Conservation (phyloP, 306 rosid genomes). For the Herpetospermum pedunculosum region DNA sequence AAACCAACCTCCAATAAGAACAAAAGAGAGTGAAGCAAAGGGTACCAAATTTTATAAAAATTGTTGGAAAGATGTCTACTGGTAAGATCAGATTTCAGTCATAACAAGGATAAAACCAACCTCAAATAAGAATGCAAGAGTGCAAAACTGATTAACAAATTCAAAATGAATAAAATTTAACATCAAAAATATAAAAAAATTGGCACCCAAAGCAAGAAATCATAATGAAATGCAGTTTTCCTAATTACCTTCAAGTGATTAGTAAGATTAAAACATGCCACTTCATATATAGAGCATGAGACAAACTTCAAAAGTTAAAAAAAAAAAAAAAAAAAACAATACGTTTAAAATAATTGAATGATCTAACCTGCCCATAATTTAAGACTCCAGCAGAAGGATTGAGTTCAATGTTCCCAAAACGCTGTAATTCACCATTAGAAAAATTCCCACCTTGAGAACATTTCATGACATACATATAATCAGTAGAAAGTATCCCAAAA, state of each 20-base stretch:
- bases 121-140: not conserved
- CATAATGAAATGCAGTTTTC: not conserved
- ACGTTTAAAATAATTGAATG: conserved; percentile 1
- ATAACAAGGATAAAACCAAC: not conserved
- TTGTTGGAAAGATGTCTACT: not conserved
- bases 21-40: not conserved
- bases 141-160: not conserved
- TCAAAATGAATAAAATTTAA: no score
- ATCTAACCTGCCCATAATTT: conserved; percentile 84
- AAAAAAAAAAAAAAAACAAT: not conserved
- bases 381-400: conserved; percentile 80
- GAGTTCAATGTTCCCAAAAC: conserved; percentile 88
- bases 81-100: not conserved
- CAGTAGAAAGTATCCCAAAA: conserved; percentile 61
- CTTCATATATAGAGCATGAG: not conserved
- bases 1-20: not conserved
- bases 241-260: not conserved
- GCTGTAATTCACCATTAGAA: conserved; percentile 61
- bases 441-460: conserved; percentile 52
- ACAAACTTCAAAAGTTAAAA: not conserved
- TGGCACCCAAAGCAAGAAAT: not conserved
- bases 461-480: conserved; percentile 80
- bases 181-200: no score
- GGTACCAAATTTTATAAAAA: not conserved
- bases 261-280: not conserved